Conservation (phyloP, 148 eudicot species). For the Rhododendron griersonianum region DNA sequence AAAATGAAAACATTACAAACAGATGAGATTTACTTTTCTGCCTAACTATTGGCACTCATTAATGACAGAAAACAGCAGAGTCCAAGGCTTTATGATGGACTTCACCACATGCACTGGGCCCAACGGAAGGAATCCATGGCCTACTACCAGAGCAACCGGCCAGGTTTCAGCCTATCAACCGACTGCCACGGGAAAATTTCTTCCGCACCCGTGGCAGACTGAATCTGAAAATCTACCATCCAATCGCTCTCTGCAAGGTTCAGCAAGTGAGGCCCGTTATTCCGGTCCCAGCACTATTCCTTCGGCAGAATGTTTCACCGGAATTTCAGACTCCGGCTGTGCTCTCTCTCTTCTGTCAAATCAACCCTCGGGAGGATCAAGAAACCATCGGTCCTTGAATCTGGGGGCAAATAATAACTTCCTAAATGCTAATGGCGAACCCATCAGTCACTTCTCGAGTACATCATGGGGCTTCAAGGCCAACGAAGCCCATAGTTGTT, state of each 20-base stretch:
- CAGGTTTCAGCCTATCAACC: conserved; percentile 33
- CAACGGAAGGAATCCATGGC: conserved; percentile 43
- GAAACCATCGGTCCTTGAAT: conserved; percentile 35
- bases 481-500: conserved; percentile 23
- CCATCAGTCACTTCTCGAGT: conserved; percentile 35
- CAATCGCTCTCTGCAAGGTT: conserved; percentile 39
- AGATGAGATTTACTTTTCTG: neutral
- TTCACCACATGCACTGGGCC: conserved; percentile 47
- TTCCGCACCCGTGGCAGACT: conserved; percentile 47
- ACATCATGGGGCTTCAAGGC: conserved; percentile 53
- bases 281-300: conserved; percentile 26
- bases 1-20: neutral
- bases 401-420: conserved; percentile 33
- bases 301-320: conserved; percentile 57
- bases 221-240: conserved; percentile 41
- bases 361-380: conserved; percentile 71
- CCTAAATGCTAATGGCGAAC: conserved; percentile 32
- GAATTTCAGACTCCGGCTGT: conserved; percentile 52
- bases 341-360: conserved; percentile 99
- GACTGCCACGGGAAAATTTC: conserved; percentile 29
- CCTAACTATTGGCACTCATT: neutral
- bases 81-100: conserved; percentile 70
- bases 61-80: conserved; percentile 48
- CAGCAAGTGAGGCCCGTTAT: conserved; percentile 29
- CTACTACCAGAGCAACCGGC: conserved; percentile 39